These are phyloP conservation scores for Arthroderma sp. DNA, from an alignment of 2,329 filamentous ascomycete species.

Conservation along the genomic window DNA sequence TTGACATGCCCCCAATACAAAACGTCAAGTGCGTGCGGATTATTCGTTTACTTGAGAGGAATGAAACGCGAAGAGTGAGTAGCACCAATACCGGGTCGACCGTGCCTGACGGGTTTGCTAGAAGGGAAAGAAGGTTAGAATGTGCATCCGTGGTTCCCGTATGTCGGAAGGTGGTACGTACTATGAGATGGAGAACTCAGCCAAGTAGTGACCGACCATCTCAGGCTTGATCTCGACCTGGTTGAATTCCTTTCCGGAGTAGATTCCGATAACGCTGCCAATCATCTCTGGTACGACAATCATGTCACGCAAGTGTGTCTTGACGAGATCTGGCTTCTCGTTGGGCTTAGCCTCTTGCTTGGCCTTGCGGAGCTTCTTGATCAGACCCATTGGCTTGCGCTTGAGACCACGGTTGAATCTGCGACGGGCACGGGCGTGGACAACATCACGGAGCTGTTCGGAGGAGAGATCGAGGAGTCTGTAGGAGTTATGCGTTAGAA, in stretches of 20 bases:
- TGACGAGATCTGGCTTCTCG: conserved; percentile 99
- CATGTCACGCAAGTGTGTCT: conserved; percentile 99
- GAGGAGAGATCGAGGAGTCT: conserved; percentile 98
- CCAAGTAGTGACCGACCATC: conserved; percentile 99
- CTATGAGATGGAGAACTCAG: conserved; percentile 99
- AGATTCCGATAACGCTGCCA: conserved; percentile 94
- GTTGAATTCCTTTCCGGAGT: conserved; percentile 99
- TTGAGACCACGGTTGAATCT: conserved; percentile 99
- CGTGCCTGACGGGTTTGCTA: conserved; percentile 99
- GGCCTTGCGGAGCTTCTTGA: conserved; percentile 99
- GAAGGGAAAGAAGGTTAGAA: conserved; percentile 11
- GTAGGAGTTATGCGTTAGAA: conserved; percentile 26
- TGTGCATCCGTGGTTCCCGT: background rate
- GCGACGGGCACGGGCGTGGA: conserved; percentile 95
- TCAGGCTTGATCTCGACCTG: conserved; percentile 99
- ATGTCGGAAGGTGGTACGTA: conserved; percentile 44
- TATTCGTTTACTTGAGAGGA: conserved; percentile 78
- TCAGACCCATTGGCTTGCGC: conserved; percentile 99
- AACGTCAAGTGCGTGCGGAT: conserved; percentile 6
- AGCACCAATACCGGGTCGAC: conserved; percentile 99
- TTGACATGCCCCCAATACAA: conserved; percentile 10
- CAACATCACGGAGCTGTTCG: conserved; percentile 97
- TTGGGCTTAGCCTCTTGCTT: conserved; percentile 99
- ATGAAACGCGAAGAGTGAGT: conserved; percentile 99
- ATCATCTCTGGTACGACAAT: conserved; percentile 99